These are phyloP conservation scores for Protomyces inouyei DNA, from an alignment of 1,139 yeast species.

Conservation along the genomic window DNA sequence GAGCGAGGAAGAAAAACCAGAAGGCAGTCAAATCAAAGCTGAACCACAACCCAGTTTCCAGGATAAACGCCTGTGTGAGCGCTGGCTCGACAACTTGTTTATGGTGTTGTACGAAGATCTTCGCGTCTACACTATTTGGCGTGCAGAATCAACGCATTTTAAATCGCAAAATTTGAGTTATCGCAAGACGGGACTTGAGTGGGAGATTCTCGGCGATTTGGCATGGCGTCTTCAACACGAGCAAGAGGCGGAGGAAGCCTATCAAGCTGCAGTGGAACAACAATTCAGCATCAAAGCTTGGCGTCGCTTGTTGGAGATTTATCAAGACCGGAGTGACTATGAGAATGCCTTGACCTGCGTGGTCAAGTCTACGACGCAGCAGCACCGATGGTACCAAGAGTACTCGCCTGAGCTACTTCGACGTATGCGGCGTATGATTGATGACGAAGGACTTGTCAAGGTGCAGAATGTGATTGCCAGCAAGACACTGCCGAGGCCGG, in stretches of 20 bases:
- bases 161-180: conserved; percentile 68
- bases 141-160: conserved; percentile 80
- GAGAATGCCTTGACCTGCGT: conserved; percentile 63
- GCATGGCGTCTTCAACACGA: conserved; percentile 73
- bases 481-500: conserved; percentile 32
- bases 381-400: conserved; percentile 94
- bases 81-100: conserved; percentile 89
- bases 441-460: conserved; percentile 29
- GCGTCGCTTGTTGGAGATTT: conserved; percentile 65
- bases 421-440: conserved; percentile 24
- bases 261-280: conserved; percentile 66
- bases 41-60: conserved; percentile 44
- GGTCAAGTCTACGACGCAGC: conserved; percentile 83
- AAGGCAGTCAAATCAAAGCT: conserved; percentile 1
- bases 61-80: conserved; percentile 79
- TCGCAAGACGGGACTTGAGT: conserved; percentile 78
- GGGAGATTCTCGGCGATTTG: conserved; percentile 85
- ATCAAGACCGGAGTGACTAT: conserved; percentile 40
- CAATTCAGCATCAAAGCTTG: conserved; percentile 79
- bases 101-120: conserved; percentile 83
- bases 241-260: conserved; percentile 77
- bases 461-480: conserved; percentile 33
- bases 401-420: conserved; percentile 13
- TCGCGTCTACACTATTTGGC: conserved; percentile 83
- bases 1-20: neutral